These are phyloP conservation scores for Nicotiana benthamiana DNA, from an alignment of 257 asterid species.

Conservation along the genomic window DNA sequence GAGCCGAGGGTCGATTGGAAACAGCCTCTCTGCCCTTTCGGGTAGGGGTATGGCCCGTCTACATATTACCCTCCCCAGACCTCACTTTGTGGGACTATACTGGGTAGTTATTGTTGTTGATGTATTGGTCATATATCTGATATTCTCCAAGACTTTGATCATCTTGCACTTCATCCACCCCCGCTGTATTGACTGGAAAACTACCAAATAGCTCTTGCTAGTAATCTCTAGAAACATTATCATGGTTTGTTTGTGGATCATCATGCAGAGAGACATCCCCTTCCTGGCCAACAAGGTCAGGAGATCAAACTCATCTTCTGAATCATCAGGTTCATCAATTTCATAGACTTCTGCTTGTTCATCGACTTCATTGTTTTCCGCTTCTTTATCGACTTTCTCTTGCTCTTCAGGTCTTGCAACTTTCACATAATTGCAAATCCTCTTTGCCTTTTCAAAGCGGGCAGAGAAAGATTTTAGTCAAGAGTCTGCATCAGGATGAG, in stretches of 20 bases:
- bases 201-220: slow-evolving; percentile 81
- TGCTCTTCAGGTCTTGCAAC: slow-evolving; percentile 37
- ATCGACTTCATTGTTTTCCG: slow-evolving; percentile 5
- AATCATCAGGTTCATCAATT: slow-evolving; percentile 5
- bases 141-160: slow-evolving; percentile 50
- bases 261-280: slow-evolving; percentile 30
- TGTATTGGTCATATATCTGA: slow-evolving; percentile 63
- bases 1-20: too few relatives aligned
- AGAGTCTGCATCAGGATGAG: slow-evolving; percentile 62
- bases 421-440: slow-evolving; percentile 25
- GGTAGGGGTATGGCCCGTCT: too few relatives aligned
- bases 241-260: slow-evolving; percentile 43
- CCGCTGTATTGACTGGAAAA: slow-evolving; percentile 45
- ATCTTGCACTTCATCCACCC: slow-evolving; percentile 29
- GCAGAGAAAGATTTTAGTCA: slow-evolving; percentile 40
- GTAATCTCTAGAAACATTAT: slow-evolving; percentile 54
- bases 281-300: slow-evolving; percentile 47
- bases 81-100: too few relatives aligned
- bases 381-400: slow-evolving; percentile 32
- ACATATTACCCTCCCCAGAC: too few relatives aligned
- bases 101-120: too few relatives aligned
- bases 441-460: slow-evolving; percentile 69
- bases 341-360: background rate
- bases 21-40: too few relatives aligned
- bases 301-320: slow-evolving; percentile 13